These are phyloP conservation scores for Hymenoscyphus albidus DNA, from an alignment of 2,329 filamentous ascomycete genomes.

Conservation along the genomic window DNA sequence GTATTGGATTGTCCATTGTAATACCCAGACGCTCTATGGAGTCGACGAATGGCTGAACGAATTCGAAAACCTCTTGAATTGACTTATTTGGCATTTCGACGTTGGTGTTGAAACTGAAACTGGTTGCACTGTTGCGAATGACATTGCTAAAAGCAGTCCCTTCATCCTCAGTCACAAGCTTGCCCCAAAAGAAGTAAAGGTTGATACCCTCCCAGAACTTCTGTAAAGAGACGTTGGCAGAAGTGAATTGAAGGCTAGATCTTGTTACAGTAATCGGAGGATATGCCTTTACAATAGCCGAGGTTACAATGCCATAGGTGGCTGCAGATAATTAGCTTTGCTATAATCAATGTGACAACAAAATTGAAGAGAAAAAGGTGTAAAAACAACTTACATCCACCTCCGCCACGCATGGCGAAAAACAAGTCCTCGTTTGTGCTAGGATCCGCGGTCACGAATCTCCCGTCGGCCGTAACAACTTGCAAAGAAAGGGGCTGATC, in stretches of 20 bases:
- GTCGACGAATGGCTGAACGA: background rate
- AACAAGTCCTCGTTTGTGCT: slow-evolving; percentile 29
- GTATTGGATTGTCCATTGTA: slow-evolving; percentile 7
- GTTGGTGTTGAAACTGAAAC: slow-evolving; percentile 20
- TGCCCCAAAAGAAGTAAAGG: slow-evolving; percentile 44
- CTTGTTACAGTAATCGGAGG: slow-evolving; percentile 36
- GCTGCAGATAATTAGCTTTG: background rate
- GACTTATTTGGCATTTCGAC: slow-evolving; percentile 17
- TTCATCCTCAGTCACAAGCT: slow-evolving; percentile 36
- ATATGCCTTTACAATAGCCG: slow-evolving; percentile 51
- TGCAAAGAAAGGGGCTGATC: slow-evolving; percentile 18
- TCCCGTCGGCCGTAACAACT: slow-evolving; percentile 21
- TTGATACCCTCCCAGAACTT: slow-evolving; percentile 49
- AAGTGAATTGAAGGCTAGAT: slow-evolving; percentile 39
- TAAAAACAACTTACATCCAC: slow-evolving; percentile 9
- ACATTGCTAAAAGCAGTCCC: slow-evolving; percentile 27
- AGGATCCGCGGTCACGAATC: slow-evolving; percentile 22
- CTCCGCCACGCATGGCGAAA: slow-evolving; percentile 31
- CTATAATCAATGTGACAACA: background rate
- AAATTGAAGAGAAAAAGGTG: background rate
- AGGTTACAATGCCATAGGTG: slow-evolving; percentile 30
- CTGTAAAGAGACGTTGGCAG: slow-evolving; percentile 8
- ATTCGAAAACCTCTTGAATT: background rate
- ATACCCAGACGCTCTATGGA: slow-evolving; percentile 31
- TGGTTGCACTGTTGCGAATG: background rate